phyloP scores from a whole-genome alignment of 2,329 filamentous ascomycete species.

The Diaporthe ampelina region DNA sequence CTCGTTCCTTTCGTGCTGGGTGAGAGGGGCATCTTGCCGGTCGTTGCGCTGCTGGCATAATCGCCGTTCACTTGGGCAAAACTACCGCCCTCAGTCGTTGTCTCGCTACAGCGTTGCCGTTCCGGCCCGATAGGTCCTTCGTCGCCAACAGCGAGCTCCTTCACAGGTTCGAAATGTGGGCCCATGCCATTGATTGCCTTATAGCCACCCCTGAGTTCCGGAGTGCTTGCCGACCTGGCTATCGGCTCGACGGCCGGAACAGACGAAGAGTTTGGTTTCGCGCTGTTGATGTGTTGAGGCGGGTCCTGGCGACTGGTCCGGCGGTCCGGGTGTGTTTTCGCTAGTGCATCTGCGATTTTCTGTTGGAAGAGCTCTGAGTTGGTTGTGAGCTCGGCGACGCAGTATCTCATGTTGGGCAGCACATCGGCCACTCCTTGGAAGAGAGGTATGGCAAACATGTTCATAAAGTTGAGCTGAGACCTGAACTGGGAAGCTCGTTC shows the following conservation, averaged over 20 bases:
- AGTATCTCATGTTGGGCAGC: slow-evolving; percentile 87
- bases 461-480: slow-evolving; percentile 96
- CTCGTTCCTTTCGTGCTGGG: slow-evolving; percentile 77
- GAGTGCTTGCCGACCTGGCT: slow-evolving; percentile 50
- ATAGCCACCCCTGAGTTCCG: slow-evolving; percentile 52
- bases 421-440: slow-evolving; percentile 91
- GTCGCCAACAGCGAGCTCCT: slow-evolving; percentile 61
- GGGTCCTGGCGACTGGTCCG: slow-evolving; percentile 44
- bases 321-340: slow-evolving; percentile 59
- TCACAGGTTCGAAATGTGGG: slow-evolving; percentile 61
- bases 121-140: slow-evolving; percentile 55
- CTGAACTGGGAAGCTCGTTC: slow-evolving; percentile 86
- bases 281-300: not conserved
- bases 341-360: slow-evolving; percentile 75
- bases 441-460: slow-evolving; percentile 91
- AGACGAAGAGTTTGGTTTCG: slow-evolving; percentile 8
- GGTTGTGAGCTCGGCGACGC: slow-evolving; percentile 81
- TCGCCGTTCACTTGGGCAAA: slow-evolving; percentile 68
- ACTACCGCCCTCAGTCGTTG: slow-evolving; percentile 72
- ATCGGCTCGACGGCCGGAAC: slow-evolving; percentile 45
- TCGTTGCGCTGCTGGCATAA: slow-evolving; percentile 75
- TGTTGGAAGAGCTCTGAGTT: slow-evolving; percentile 83
- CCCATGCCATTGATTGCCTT: slow-evolving; percentile 60
- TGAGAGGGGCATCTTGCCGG: slow-evolving; percentile 74
- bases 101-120: slow-evolving; percentile 72